Evolutionary conservation across 352 stramenopile species (phyloP), one percentile per base, ranked within the genome.

Genomic region (Phytophthora cactorum): DNA sequence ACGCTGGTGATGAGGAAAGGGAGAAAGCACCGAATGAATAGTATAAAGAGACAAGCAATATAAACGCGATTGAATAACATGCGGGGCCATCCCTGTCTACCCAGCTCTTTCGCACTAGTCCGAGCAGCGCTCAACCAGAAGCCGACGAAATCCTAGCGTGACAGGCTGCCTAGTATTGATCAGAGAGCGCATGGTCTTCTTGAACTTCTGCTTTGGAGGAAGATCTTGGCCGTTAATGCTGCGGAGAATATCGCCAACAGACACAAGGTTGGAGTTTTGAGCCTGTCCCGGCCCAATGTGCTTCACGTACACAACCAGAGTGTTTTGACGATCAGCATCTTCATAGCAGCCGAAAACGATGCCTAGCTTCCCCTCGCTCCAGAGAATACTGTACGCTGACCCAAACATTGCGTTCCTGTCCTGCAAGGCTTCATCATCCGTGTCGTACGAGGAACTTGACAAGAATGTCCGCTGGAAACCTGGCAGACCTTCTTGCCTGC

Each of bases 291-390:
- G 49, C 7, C 52, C 62, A 14, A 88, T 70, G 31, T 49, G 62
- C 58, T 86, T 84, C 44, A 88, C 75, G 17, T 79, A 82, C 15
- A 86, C 70, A 14, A 79, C 60, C n/a, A 82, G 45, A 31, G 65
- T 56, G 32, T 78, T 67, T 41, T 32, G 57, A 29, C 45, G 41
- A 62, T 80, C 54, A n/a, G 66, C 65, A 53, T 83, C 74, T 47
- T 75, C 52, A 17, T 81, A 83, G 54, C 61, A 77, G 10, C 68
- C 72, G 38, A 88, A 88, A 7, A 74, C 69, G 50, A 88, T 65
- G 1, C 79, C 79, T 4, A 88, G 66, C 15, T 73, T 55, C 1
- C 74, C 70, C 31, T 72, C 43, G 12, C 46, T 72, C 79, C 79
- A 88, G 12, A 81, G 41, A 45, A 88, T 66, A 17, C 45, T 82